Conservation (phyloP, 176 grass and related monocot species). For the Alloteropsis semialata region DNA sequence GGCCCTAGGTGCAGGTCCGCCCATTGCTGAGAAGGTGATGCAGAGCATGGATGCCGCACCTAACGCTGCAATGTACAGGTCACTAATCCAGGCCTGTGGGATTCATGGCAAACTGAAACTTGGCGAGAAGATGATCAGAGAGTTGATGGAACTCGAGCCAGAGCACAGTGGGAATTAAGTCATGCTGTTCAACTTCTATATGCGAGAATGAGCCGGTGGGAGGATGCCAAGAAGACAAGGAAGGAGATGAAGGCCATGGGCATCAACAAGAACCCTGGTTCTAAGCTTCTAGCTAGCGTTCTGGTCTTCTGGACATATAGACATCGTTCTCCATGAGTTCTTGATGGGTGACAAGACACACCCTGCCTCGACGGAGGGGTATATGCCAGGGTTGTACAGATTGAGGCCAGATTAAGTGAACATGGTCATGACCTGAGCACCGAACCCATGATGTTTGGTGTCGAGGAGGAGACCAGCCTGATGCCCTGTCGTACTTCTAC, state of each 20-base stretch:
- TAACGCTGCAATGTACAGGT: slow-evolving; percentile 31
- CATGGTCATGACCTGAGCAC: not conserved
- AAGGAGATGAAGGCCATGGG: no score
- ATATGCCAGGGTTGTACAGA: slow-evolving; percentile 14
- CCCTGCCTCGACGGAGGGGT: slow-evolving; percentile 28
- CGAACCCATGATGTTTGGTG: slow-evolving; percentile 9
- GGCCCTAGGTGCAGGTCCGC: no score
- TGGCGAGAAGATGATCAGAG: slow-evolving; percentile 21
- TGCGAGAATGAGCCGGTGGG: no score
- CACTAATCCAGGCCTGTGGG: slow-evolving; percentile 32
- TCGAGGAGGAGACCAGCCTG: no score
- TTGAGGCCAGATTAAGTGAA: not conserved
- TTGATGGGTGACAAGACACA: slow-evolving; percentile 16
- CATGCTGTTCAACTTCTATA: slow-evolving; percentile 14
- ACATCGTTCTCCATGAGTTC: slow-evolving; percentile 51
- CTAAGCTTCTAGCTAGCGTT: slow-evolving; percentile 26
- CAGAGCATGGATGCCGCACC: slow-evolving; percentile 16
- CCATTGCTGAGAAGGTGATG: slow-evolving; percentile 25
- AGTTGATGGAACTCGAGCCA: slow-evolving; percentile 26
- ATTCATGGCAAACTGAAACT: slow-evolving; percentile 31
- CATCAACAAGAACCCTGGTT: not conserved
- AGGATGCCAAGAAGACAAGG: no score
- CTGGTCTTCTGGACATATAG: not conserved
- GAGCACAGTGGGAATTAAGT: slow-evolving; percentile 36
- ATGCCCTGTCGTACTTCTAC: no score